Percentiles rank a stretch among this genome's conserved stretches.
These are phyloP conservation scores for Tylopilus vinaceipallidus DNA, from an alignment of 768 basidiomycete species.

Conservation along the genomic window DNA sequence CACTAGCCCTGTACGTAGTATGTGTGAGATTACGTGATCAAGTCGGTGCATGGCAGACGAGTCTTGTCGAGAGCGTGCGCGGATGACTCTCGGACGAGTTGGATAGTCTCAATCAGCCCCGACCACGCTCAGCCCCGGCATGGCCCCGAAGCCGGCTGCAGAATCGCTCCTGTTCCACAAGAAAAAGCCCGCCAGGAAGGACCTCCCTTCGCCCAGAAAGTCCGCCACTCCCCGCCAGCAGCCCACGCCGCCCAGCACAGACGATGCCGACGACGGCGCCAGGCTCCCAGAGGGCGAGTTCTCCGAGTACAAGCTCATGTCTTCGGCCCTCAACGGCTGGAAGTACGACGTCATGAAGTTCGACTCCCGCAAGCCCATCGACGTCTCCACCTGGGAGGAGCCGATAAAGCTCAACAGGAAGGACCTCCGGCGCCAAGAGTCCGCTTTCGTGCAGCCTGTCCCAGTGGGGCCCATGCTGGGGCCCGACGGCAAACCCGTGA, in stretches of 20 bases:
- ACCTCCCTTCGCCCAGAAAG: slow-evolving; percentile 32
- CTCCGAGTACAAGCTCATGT: slow-evolving; percentile 77
- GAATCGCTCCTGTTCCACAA: slow-evolving; percentile 66
- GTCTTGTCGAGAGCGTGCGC: neutral
- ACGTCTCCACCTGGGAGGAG: slow-evolving; percentile 62
- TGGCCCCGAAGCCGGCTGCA: slow-evolving; percentile 33
- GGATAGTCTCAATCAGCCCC: too few relatives aligned
- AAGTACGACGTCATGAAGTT: slow-evolving; percentile 94
- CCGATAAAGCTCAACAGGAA: slow-evolving; percentile 90
- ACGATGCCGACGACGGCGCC: slow-evolving; percentile 50
- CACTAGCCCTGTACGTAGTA: too few relatives aligned
- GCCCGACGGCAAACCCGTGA: slow-evolving; percentile 79
- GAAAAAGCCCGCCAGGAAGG: slow-evolving; percentile 45
- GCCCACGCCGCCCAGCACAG: slow-evolving; percentile 37
- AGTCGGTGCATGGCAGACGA: slow-evolving; percentile 7
- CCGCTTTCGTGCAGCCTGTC: slow-evolving; percentile 38
- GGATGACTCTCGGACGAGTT: slow-evolving; percentile 3
- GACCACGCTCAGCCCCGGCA: too few relatives aligned
- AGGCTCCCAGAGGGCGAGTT: slow-evolving; percentile 66
- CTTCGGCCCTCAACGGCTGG: slow-evolving; percentile 80
- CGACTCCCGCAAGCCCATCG: slow-evolving; percentile 68
- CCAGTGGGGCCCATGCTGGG: slow-evolving; percentile 76
- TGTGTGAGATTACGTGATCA: slow-evolving; percentile 32
- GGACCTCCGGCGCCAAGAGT: slow-evolving; percentile 58
- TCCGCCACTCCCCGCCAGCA: slow-evolving; percentile 40